phyloP scores from a whole-genome alignment of 495 filamentous ascomycete species.

The Xylaria sp. region DNA sequence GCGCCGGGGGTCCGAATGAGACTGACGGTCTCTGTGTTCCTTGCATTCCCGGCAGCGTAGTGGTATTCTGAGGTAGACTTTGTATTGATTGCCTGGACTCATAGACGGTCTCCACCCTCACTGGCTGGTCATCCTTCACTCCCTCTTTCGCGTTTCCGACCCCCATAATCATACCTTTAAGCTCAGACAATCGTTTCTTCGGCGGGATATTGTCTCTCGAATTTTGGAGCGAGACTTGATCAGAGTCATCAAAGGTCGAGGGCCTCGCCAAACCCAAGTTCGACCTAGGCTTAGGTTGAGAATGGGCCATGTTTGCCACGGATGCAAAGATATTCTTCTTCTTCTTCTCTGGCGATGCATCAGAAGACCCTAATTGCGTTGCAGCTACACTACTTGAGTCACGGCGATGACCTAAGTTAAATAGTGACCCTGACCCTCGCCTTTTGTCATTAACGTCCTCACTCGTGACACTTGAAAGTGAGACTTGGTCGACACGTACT shows the following conservation, averaged over 20 bases:
- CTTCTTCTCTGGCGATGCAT: slow-evolving; percentile 30
- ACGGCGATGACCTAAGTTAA: slow-evolving; percentile 32
- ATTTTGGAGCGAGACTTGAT: slow-evolving; percentile 25
- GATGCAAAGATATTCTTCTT: slow-evolving; percentile 31
- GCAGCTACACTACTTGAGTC: slow-evolving; percentile 25
- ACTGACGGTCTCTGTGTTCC: slow-evolving; percentile 24
- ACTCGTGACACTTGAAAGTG: slow-evolving; percentile 32
- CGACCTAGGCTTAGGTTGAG: slow-evolving; percentile 35
- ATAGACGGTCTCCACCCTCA: slow-evolving; percentile 30
- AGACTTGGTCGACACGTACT: slow-evolving; percentile 37
- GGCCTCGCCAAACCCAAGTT: slow-evolving; percentile 23
- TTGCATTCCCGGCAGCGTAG: slow-evolving; percentile 17
- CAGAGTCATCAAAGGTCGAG: slow-evolving; percentile 31
- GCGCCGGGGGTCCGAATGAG: slow-evolving; percentile 8
- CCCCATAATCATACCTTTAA: slow-evolving; percentile 42
- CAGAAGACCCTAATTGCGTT: slow-evolving; percentile 24
- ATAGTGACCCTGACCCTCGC: slow-evolving; percentile 31
- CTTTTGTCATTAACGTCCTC: slow-evolving; percentile 33
- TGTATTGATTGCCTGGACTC: slow-evolving; percentile 31
- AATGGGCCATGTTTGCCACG: slow-evolving; percentile 27
- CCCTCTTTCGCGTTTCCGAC: slow-evolving; percentile 42
- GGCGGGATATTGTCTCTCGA: slow-evolving; percentile 27
- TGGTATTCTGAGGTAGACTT: slow-evolving; percentile 26
- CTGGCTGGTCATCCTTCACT: slow-evolving; percentile 37
- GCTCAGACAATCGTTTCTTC: slow-evolving; percentile 40